Conservation (phyloP, 2,329 filamentous ascomycete species). For the Cladosporium velox region DNA sequence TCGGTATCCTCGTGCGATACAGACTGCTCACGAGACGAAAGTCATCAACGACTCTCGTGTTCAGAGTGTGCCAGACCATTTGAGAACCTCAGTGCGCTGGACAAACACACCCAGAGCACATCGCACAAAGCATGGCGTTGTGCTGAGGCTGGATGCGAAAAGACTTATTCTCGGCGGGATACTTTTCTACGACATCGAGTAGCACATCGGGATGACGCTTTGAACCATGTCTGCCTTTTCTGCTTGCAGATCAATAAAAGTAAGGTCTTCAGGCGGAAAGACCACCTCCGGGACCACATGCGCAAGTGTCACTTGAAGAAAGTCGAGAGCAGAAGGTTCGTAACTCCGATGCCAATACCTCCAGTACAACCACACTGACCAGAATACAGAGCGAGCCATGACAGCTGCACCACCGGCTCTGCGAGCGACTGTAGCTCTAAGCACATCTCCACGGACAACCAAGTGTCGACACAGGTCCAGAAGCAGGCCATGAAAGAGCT, state of each 20-base stretch:
- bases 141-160: not conserved
- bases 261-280: constrained; percentile 9
- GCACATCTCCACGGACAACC: no score
- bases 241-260: not conserved
- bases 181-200: constrained; percentile 2
- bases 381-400: not conserved
- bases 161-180: constrained; percentile 2
- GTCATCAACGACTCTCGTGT: not conserved
- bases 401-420: not conserved
- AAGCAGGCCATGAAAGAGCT: constrained; percentile 10
- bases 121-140: constrained; percentile 16
- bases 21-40: not conserved
- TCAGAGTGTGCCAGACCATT: constrained; percentile 4
- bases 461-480: not conserved
- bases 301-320: constrained; percentile 7
- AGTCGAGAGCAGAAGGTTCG: not conserved
- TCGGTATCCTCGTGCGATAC: not conserved
- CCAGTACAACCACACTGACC: not conserved
- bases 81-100: not conserved
- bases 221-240: not conserved
- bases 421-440: not conserved
- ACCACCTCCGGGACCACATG: constrained; percentile 6
- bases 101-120: not conserved
- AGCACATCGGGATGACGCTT: not conserved
- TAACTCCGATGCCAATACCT: not conserved